Evolutionary conservation across 2,329 filamentous ascomycete species (phyloP), one percentile per base, ranked within the genome.

Genomic region (Lachnellula arida): DNA sequence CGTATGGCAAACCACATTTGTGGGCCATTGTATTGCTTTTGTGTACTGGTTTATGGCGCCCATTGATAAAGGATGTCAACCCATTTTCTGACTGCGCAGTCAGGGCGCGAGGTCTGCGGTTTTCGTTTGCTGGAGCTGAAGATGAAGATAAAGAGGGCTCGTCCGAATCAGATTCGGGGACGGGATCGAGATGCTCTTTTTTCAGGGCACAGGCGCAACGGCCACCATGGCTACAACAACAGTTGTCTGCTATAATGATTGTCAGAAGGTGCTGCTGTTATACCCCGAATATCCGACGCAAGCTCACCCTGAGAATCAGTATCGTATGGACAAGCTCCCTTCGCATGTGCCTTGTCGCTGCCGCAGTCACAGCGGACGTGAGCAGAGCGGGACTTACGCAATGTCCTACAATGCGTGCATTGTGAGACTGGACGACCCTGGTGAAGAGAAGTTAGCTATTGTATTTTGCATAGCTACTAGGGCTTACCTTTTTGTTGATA

Each of bases 311-410:
- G 67, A 63, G 61, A 57, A 62, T 70, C 68, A 40, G 64, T 57
- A 78, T 82, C 75, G 70, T 86, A 81, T 57, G 79, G 74, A 72
- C 84, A 86, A 71, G 65, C 60, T 49, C 60, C 65, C 57, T 71
- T 71, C 8, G 83, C 83, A 77, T 88, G 87, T 60, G 86, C 85
- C 81, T 96, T 97, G 75, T 96, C 67, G 72, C 91, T 91, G 73
- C 91, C 92, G 74, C 94, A 99, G 75, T 97, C 92, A 76, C 94
- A 99, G 75, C 94, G 96, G 70, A 94, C 84, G 75, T 97, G 94
- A 63, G 93, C 90, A 57, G 92, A 87, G 68, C 94, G 90, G 74
- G 91, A 93, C 81, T 97, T 97, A 77, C 94, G 92, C 80, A 96
- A 88, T 65, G 88, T 85, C 73, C 94, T 93, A 77, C 94, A 99